Evolutionary conservation across 176 grass and related monocot species (phyloP).

Genomic region (Tillandsia leiboldiana): DNA sequence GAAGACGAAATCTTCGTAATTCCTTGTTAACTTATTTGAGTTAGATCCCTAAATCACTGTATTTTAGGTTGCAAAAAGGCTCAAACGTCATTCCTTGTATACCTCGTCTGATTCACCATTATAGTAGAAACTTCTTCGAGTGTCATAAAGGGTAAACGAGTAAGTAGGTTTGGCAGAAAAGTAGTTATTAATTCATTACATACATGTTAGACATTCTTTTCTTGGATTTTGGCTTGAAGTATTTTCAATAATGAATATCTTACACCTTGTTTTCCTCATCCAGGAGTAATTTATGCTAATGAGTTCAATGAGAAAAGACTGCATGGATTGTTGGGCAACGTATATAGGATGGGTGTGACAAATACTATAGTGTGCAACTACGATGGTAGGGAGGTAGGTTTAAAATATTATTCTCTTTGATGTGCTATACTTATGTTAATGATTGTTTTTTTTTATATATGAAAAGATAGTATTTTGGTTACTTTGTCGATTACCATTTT

Average conservation of each 20-base stretch:
- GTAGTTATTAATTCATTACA: too few species aligned
- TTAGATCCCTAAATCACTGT: too few species aligned
- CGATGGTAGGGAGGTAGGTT: constrained; percentile 84
- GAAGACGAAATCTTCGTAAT: too few species aligned
- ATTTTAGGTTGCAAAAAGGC: too few species aligned
- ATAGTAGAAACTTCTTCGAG: too few species aligned
- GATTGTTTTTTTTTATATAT: neutral
- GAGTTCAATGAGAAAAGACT: constrained; percentile 88
- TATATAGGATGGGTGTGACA: constrained; percentile 92
- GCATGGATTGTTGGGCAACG: constrained; percentile 74
- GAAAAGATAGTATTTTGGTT: neutral
- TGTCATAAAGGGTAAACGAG: too few species aligned
- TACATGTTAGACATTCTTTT: too few species aligned
- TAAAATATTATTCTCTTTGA: neutral
- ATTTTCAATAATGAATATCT: neutral
- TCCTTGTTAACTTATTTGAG: too few species aligned
- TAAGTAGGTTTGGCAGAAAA: too few species aligned
- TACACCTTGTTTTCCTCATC: constrained; percentile 8
- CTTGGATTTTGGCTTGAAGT: neutral
- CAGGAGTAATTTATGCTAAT: constrained; percentile 97
- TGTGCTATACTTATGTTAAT: neutral
- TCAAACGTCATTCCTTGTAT: too few species aligned
- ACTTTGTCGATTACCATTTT: neutral
- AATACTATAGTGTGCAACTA: constrained; percentile 96
- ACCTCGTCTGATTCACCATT: too few species aligned